These are phyloP conservation scores for Exophiala sp. DNA, from an alignment of 2,329 filamentous ascomycete genomes.

Conservation along the genomic window DNA sequence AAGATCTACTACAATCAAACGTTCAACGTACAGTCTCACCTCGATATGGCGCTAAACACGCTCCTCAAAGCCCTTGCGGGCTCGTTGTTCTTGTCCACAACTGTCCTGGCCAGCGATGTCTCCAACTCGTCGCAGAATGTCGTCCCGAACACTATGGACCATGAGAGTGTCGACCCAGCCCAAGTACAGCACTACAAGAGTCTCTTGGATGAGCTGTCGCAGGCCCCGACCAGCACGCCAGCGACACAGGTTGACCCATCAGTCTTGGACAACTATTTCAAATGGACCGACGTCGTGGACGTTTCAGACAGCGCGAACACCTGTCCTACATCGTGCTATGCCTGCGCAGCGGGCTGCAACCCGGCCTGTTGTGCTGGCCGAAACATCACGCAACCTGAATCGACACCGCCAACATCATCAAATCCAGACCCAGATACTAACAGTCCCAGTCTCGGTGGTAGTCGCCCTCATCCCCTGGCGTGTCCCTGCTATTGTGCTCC, in stretches of 20 bases:
- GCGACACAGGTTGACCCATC: not conserved
- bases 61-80: constrained; percentile 1
- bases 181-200: constrained; percentile 12
- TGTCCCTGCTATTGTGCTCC: constrained; percentile 16
- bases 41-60: constrained; percentile 1
- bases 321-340: constrained; percentile 8
- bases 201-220: constrained; percentile 3
- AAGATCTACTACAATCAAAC: too few relatives aligned
- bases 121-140: constrained; percentile 9
- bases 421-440: too few relatives aligned
- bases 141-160: constrained; percentile 7
- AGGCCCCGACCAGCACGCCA: not conserved
- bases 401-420: not conserved
- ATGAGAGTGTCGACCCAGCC: not conserved
- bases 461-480: too few relatives aligned
- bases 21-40: too few relatives aligned
- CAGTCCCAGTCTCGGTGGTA: too few relatives aligned
- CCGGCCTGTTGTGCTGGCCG: constrained; percentile 12
- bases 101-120: constrained; percentile 4
- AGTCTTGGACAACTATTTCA: constrained; percentile 7
- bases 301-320: not conserved
- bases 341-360: constrained; percentile 16
- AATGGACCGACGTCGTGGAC: constrained; percentile 18
- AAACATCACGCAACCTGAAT: not conserved
- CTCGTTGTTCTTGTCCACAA: not conserved